These are phyloP conservation scores for Zea luxurians DNA, from an alignment of 176 grass and related monocot genomes.

Conservation along the genomic window DNA sequence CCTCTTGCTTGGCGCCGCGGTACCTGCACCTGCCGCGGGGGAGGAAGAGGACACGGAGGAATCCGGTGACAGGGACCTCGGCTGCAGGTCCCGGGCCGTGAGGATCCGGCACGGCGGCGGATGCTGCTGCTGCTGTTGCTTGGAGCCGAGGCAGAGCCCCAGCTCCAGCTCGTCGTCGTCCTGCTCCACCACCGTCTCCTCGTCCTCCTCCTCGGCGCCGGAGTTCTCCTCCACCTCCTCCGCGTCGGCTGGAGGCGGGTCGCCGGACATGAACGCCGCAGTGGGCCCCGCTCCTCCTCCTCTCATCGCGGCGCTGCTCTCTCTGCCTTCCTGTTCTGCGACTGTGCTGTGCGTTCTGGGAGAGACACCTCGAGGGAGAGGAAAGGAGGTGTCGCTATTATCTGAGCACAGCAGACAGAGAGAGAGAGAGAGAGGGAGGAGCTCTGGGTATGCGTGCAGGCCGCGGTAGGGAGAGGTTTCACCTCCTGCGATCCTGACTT, in stretches of 20 bases:
- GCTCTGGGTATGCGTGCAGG: slow-evolving; percentile 39
- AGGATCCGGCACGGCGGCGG: slow-evolving; percentile 63
- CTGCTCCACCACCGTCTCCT: slow-evolving; percentile 29
- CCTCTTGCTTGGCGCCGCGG: slow-evolving; percentile 29
- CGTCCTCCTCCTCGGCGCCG: slow-evolving; percentile 31
- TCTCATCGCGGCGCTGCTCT: slow-evolving; percentile 36
- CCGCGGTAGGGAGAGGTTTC: slow-evolving; percentile 31
- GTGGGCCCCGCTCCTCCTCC: slow-evolving; percentile 24
- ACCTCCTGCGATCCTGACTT: slow-evolving; percentile 34
- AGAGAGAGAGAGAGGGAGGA: not conserved
- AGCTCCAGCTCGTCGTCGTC: slow-evolving; percentile 54
- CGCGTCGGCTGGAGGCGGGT: slow-evolving; percentile 22
- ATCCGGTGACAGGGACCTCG: slow-evolving; percentile 41
- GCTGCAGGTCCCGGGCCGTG: slow-evolving; percentile 62
- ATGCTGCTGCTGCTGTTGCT: slow-evolving; percentile 41
- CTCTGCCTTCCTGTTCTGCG: not conserved
- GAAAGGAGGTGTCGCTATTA: slow-evolving; percentile 33
- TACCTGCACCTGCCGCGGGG: slow-evolving; percentile 19
- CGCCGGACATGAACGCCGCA: slow-evolving; percentile 35
- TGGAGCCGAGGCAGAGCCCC: slow-evolving; percentile 65
- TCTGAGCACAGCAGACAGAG: not conserved
- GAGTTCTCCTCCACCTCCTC: slow-evolving; percentile 55
- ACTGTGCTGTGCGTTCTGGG: slow-evolving; percentile 14
- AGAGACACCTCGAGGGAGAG: slow-evolving; percentile 46
- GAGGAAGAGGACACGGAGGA: slow-evolving; percentile 63